Conservation (phyloP, 2,329 filamentous ascomycete species). For the Arthroderma sp. region DNA sequence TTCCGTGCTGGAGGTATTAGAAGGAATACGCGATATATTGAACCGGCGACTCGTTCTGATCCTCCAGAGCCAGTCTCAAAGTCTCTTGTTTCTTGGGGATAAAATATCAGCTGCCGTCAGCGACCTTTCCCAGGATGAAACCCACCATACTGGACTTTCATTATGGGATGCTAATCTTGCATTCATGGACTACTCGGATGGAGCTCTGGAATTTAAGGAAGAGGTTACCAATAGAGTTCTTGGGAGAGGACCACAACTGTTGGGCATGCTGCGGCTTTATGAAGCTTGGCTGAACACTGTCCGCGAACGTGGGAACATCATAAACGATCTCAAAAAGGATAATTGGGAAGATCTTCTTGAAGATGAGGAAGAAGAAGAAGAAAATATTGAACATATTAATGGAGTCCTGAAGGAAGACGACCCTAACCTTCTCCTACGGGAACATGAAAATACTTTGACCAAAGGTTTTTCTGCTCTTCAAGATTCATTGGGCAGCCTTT, state of each 20-base stretch:
- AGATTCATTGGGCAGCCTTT: slow-evolving; percentile 27
- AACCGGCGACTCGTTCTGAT: slow-evolving; percentile 54
- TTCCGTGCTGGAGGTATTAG: slow-evolving; percentile 49
- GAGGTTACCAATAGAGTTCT: slow-evolving; percentile 56
- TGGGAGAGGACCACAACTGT: slow-evolving; percentile 56
- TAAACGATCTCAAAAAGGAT: slow-evolving; percentile 22
- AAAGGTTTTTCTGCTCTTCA: slow-evolving; percentile 45
- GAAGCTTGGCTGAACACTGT: slow-evolving; percentile 61
- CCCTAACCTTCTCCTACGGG: slow-evolving; percentile 48
- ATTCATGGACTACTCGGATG: slow-evolving; percentile 51
- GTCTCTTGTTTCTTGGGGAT: slow-evolving; percentile 51
- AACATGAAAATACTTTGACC: slow-evolving; percentile 43
- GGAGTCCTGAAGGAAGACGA: slow-evolving; percentile 57
- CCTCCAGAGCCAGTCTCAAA: slow-evolving; percentile 49
- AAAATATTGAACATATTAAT: slow-evolving; percentile 22
- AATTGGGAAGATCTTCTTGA: slow-evolving; percentile 28
- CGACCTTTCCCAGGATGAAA: slow-evolving; percentile 16
- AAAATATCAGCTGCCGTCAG: slow-evolving; percentile 39
- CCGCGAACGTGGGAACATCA: slow-evolving; percentile 31
- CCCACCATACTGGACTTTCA: slow-evolving; percentile 27
- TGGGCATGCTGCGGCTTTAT: slow-evolving; percentile 50
- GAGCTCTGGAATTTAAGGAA: slow-evolving; percentile 55
- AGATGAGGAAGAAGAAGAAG: slow-evolving; percentile 24
- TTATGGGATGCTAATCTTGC: slow-evolving; percentile 58
- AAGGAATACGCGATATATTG: slow-evolving; percentile 54